Conservation (phyloP, 2,329 filamentous ascomycete genomes). For the Fusarium incarnatum region DNA sequence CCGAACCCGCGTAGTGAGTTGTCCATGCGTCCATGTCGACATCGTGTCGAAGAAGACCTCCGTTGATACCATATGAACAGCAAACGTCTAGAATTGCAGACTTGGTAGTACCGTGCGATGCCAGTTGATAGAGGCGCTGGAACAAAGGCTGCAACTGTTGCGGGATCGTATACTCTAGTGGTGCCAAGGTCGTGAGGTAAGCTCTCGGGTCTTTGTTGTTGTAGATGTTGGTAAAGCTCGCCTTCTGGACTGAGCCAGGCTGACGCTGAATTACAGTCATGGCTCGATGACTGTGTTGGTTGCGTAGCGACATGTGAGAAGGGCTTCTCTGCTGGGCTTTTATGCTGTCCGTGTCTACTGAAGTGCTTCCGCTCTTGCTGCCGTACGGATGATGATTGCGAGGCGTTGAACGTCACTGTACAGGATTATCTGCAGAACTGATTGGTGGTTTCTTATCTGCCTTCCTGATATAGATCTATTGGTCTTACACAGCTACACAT, state of each 20-base stretch:
- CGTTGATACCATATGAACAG: background rate
- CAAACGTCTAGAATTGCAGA: background rate
- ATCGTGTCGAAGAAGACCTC: background rate
- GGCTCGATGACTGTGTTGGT: too few species aligned
- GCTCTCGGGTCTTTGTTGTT: background rate
- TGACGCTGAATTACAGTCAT: background rate
- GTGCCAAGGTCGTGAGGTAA: background rate
- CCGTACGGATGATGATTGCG: too few species aligned
- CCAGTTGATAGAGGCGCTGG: background rate
- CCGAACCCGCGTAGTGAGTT: background rate
- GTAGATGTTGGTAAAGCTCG: background rate
- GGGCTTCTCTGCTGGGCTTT: too few species aligned
- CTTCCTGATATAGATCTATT: background rate
- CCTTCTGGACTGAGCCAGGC: background rate
- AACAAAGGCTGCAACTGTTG: background rate
- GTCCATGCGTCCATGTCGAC: background rate
- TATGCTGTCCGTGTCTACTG: too few species aligned
- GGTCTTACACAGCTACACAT: background rate
- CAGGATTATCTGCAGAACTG: accelerated
- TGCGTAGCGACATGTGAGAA: too few species aligned
- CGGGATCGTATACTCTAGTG: background rate
- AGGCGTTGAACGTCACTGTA: background rate
- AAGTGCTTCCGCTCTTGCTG: too few species aligned
- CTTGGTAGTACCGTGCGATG: accelerated
- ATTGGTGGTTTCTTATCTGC: background rate